Base-by-base conservation (phyloP, 2,329 filamentous ascomycete genomes). In the Aspergillus sp. region DNA sequence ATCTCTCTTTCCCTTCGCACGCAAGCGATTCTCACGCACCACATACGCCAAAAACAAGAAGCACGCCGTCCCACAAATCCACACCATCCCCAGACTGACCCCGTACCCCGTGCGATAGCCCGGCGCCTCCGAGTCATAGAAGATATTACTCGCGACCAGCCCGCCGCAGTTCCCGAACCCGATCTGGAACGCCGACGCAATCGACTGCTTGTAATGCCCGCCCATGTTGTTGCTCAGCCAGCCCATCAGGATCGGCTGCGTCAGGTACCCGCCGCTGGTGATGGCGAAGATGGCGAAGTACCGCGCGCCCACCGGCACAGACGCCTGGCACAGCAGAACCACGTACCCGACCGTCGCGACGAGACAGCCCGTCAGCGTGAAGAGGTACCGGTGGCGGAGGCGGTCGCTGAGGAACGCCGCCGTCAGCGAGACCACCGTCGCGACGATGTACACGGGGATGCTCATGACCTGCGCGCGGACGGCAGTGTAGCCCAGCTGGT, bases 361-460 rank as follows among this genome's bases (percentile, higher is more conserved):
- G 19, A 68, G 55, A 45, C 78, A 75, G 9, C 80, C 80, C 3
- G 68, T 59, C 13, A 84, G 73, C 33, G 79, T 78, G 68, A 84
- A 85, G 10, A 70, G 69, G 54, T 78, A 84, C 0, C 82, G 78
- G 53, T 79, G 77, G 38, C 73, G 76, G 3, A 78, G 64, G 1
- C 73, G 66, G 58, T 85, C 82, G 1, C 80, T 81, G 6, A 72
- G 59, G 59, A 74, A 77, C 1, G 81, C 78, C 22, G 72, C 73
- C 1, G 77, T 45, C 0, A 86, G 71, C 3, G 82, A 77, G 1
- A 83, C 62, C 3, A 83, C 81, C 45, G 86, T 83, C 13, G 88
- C 86, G 1, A 83, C 79, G 63, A 87, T 79, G 65, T 82, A 81
- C 57, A 85, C 80, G 3, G 81, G 78, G 17, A 80, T 73, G 0